Evolutionary conservation across 345 rosid species (phyloP).

Genomic region (Salix koriyanagi): DNA sequence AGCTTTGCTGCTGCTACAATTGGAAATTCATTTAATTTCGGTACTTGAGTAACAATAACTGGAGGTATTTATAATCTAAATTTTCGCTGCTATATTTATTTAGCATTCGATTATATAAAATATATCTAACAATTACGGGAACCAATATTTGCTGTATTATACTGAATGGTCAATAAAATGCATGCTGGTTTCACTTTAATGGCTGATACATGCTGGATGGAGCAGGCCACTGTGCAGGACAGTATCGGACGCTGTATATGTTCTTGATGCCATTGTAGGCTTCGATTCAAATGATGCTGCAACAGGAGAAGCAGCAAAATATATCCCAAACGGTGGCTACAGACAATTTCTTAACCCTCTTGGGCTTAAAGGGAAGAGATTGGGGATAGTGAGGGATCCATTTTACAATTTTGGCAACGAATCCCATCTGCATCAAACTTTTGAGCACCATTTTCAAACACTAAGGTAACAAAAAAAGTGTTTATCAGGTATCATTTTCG

Average conservation of each 20-base stretch:
- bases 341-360: constrained; percentile 40
- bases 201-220: neutral
- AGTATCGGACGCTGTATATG: constrained; percentile 39
- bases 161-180: too few species aligned
- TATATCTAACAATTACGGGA: too few species aligned
- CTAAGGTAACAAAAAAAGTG: constrained; percentile 32
- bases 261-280: constrained; percentile 45
- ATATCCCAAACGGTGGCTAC: constrained; percentile 55
- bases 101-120: too few species aligned
- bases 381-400: constrained; percentile 43
- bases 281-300: constrained; percentile 37
- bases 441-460: constrained; percentile 40
- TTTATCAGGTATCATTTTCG: neutral
- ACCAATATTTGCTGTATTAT: too few species aligned
- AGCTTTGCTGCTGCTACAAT: too few species aligned
- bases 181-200: neutral
- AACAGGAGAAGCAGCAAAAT: constrained; percentile 35
- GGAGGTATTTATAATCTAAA: too few species aligned
- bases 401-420: constrained; percentile 9
- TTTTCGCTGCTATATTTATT: too few species aligned
- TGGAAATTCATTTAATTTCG: too few species aligned
- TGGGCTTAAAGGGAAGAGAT: constrained; percentile 56
- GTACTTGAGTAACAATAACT: too few species aligned
- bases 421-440: constrained; percentile 2
- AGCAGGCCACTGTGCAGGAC: constrained; percentile 48